These are phyloP conservation scores for Trichophyton benhamiae DNA, from an alignment of 2,329 filamentous ascomycete species.

Conservation along the genomic window DNA sequence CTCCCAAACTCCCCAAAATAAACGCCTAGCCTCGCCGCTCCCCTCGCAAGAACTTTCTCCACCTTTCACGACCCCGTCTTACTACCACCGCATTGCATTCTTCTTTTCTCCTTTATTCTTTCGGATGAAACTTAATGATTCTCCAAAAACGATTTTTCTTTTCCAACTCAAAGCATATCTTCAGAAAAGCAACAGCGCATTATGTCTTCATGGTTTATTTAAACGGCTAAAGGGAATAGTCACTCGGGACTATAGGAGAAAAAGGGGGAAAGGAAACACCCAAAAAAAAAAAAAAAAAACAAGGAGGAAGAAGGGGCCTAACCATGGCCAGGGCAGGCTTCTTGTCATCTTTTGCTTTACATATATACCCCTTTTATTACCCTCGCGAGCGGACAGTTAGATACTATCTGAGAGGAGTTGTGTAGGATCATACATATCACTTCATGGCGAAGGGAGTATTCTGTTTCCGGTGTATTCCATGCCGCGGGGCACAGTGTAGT, in stretches of 20 bases:
- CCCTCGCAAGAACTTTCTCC: not conserved
- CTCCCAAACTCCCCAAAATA: slow-evolving; percentile 45
- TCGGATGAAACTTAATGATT: not conserved
- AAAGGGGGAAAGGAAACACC: not conserved
- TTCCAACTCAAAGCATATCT: not conserved
- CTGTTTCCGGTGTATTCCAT: not conserved
- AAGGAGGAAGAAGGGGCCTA: not conserved
- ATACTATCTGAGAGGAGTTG: not conserved
- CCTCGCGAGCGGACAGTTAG: not conserved
- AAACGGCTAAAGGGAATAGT: not conserved
- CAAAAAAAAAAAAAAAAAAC: not conserved
- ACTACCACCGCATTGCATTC: not conserved
- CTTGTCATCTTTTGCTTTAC: not conserved
- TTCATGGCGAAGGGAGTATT: not conserved
- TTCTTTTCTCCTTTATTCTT: not conserved
- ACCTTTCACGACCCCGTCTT: not conserved
- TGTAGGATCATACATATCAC: not conserved
- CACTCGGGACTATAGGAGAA: not conserved
- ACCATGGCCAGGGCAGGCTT: not conserved
- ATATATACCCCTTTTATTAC: not conserved
- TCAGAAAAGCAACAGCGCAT: not conserved
- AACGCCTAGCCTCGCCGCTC: not conserved
- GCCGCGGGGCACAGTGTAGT: not conserved
- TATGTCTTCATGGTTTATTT: not conserved
- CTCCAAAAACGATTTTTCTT: not conserved